Conservation (phyloP, 805 yeast genomes). For the Wickerhamomyces mucosus region DNA sequence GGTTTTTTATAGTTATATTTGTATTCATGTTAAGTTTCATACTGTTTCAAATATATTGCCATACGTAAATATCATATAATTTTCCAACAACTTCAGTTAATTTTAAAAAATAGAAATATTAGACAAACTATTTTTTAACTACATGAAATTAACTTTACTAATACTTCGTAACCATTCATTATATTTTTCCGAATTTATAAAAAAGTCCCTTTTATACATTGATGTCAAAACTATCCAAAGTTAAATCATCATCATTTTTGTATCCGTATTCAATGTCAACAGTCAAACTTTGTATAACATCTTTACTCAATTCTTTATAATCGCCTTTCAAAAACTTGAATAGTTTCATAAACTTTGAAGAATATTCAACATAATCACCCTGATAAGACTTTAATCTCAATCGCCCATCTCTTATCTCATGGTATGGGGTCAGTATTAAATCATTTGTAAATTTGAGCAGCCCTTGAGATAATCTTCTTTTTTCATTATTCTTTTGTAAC, state of each 20-base stretch:
- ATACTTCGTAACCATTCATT: not conserved
- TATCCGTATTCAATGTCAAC: conserved; percentile 1
- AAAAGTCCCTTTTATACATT: not conserved
- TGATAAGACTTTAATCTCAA: conserved; percentile 18
- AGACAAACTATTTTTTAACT: not conserved
- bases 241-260: conserved; percentile 4
- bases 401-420: conserved; percentile 12
- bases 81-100: too few species aligned
- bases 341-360: conserved; percentile 10
- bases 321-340: conserved; percentile 7
- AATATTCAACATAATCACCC: conserved; percentile 20
- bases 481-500: conserved; percentile 5
- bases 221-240: conserved; percentile 6
- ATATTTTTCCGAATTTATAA: not conserved
- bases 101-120: not conserved
- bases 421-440: conserved; percentile 7
- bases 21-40: too few species aligned
- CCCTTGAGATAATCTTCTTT: conserved; percentile 11
- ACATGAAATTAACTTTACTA: not conserved
- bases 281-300: not conserved
- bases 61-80: not conserved
- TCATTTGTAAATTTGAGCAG: conserved; percentile 11
- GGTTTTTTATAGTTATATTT: too few species aligned
- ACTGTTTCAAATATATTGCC: too few species aligned
- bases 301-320: conserved; percentile 2